Base-by-base conservation (phyloP, 257 asterid species). In the Echium plantagineum region DNA sequence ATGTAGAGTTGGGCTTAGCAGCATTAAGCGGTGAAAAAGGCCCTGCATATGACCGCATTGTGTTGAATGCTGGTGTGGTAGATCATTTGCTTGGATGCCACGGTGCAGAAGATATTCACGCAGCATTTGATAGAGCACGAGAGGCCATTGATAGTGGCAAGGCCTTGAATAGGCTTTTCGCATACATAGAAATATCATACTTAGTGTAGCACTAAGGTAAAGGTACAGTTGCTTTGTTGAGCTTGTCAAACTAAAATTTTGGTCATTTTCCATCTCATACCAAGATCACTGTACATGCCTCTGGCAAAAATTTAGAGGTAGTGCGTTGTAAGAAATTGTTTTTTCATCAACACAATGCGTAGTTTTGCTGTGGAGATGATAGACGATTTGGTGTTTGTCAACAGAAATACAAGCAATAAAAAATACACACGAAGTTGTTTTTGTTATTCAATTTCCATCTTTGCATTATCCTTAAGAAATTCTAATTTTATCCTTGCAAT, bases 81-180 rank as follows among this genome's bases (percentile, higher is more conserved):
- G 98, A 91, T 80, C 97, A 88, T 75, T 78, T 91, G 76, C 85
- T 91, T 17, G 95, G 96, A 47, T 79, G 95, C 52, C 87, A 88
- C 16, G 98, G 97, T 55, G 98, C 98, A n/a, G 77, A 79, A 71
- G 95, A 85, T 65, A 58, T 88, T 65, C 18, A 63, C 21, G 51
- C 77, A 30, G 97, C 96, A 42, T 60, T 91, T 64, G 94, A 84
- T 47, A 79, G 98, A 82, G 97, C 95, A 17, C 76, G 93, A 72
- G 97, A 91, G 65, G 97, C 97, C 60, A 77, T 91, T 24, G 96
- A 85, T 72, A 81, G 94, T 62, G 98, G 96, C 63, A 80, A 63
- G 62, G 98, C 98, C 63, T 82, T 88, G 49, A 62, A 75, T 28
- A 83, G 83, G 78, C 87, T 91, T 60, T 66, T 89, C 28, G 77